Percentiles rank a stretch among this genome's conserved stretches.
These are phyloP conservation scores for Neurospora terricola DNA, from an alignment of 495 filamentous ascomycete species.

Conservation along the genomic window DNA sequence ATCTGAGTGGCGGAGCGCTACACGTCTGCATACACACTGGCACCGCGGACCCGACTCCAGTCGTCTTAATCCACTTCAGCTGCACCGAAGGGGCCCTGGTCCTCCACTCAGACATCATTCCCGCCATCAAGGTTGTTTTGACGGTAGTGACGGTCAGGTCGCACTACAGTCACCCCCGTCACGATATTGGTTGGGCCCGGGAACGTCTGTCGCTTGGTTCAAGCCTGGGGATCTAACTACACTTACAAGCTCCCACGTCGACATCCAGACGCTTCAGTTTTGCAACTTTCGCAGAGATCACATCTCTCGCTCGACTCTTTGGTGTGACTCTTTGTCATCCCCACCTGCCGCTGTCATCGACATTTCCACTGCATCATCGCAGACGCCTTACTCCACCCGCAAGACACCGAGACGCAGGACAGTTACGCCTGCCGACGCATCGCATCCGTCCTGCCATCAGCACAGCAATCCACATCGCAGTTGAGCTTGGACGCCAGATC, in stretches of 20 bases:
- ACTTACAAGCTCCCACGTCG: not conserved
- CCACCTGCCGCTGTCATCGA: not conserved
- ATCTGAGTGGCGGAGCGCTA: not conserved
- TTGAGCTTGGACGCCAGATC: not conserved
- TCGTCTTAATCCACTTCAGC: not conserved
- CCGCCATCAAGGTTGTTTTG: not conserved
- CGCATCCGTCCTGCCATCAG: not conserved
- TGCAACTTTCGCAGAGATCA: not conserved
- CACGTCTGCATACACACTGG: not conserved
- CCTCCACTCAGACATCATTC: not conserved
- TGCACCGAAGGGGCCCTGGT: not conserved
- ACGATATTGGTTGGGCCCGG: not conserved
- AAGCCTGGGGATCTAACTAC: not conserved
- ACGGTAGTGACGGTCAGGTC: not conserved
- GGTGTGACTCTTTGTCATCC: not conserved
- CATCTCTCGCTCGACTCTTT: not conserved
- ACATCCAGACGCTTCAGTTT: not conserved
- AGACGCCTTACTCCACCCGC: not conserved
- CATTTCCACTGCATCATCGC: not conserved
- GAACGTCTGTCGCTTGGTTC: not conserved
- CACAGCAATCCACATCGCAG: not conserved
- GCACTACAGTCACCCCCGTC: not conserved
- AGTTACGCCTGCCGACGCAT: not conserved
- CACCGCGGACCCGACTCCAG: not conserved
- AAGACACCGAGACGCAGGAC: not conserved